A percentile compares a stretch with the other conserved stretches of the same genome.
Evolutionary conservation across 2,329 filamentous ascomycete genomes (phyloP).

Genomic region (Curvularia spicifera): DNA sequence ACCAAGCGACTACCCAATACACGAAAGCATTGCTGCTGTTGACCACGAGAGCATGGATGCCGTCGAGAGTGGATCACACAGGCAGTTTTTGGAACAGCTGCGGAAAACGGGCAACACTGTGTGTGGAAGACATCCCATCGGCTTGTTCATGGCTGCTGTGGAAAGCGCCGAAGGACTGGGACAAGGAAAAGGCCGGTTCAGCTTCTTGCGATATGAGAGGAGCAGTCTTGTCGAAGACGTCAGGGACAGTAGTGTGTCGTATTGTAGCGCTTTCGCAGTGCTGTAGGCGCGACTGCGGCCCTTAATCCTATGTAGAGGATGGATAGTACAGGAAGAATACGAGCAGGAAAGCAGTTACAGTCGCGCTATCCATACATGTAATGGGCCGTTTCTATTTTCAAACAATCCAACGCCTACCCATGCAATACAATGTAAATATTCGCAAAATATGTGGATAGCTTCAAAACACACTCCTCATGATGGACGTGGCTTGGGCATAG

Average conservation of each 20-base stretch:
- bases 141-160: conserved; percentile 86
- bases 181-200: conserved; percentile 69
- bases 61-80: conserved; percentile 76
- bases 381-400: neutral
- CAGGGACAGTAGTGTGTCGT: conserved; percentile 87
- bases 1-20: conserved; percentile 65
- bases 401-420: neutral
- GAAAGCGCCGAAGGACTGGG: conserved; percentile 60
- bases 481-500: conserved; percentile 40
- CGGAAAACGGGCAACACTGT: conserved; percentile 84
- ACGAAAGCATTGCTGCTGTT: conserved; percentile 81
- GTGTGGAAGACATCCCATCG: conserved; percentile 93
- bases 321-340: neutral
- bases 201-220: conserved; percentile 84
- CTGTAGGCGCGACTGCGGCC: conserved; percentile 15
- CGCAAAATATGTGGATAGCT: neutral
- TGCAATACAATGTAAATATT: neutral
- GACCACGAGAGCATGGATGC: conserved; percentile 85
- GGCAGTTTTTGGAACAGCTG: conserved; percentile 72
- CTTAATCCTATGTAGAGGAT: neutral
- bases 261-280: conserved; percentile 88
- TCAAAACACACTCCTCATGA: conserved; percentile 12
- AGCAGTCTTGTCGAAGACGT: conserved; percentile 75
- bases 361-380: neutral
- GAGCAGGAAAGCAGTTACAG: neutral